These are phyloP conservation scores for Trichoderma afroharzianum DNA, from an alignment of 2,329 filamentous ascomycete species.

Conservation along the genomic window DNA sequence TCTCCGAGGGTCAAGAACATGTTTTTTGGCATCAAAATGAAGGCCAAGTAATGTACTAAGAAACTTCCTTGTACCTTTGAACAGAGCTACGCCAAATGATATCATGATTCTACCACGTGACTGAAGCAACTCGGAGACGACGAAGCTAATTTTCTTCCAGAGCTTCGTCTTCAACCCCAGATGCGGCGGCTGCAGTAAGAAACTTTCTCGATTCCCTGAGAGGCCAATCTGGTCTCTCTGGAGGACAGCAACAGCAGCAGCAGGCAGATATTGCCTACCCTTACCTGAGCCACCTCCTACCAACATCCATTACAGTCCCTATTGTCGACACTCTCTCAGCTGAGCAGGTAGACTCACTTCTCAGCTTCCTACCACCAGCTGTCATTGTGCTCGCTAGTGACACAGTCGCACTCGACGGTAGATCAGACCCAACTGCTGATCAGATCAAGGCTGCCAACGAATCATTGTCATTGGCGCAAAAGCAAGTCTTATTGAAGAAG, in stretches of 20 bases:
- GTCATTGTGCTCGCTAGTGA: slow-evolving; percentile 75
- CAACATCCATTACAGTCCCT: slow-evolving; percentile 72
- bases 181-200: slow-evolving; percentile 76
- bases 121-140: background rate
- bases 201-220: slow-evolving; percentile 84
- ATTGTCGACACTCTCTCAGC: slow-evolving; percentile 65
- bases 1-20: slow-evolving; percentile 17
- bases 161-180: slow-evolving; percentile 55
- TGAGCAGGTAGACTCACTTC: slow-evolving; percentile 67
- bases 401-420: slow-evolving; percentile 48
- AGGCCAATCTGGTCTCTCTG: slow-evolving; percentile 45
- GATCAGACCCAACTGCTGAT: slow-evolving; percentile 64
- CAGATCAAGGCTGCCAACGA: slow-evolving; percentile 70
- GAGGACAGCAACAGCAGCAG: slow-evolving; percentile 26
- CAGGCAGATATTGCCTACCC: slow-evolving; percentile 64
- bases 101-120: slow-evolving; percentile 11
- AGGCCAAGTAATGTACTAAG: slow-evolving; percentile 32
- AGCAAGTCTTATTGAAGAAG: slow-evolving; percentile 74
- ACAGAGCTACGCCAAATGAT: slow-evolving; percentile 25
- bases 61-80: slow-evolving; percentile 29
- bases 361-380: slow-evolving; percentile 73
- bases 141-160: slow-evolving; percentile 40
- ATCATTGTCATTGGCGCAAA: slow-evolving; percentile 69
- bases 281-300: slow-evolving; percentile 80
- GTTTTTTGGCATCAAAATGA: slow-evolving; percentile 16